These are phyloP conservation scores for Cladosporium sp. DNA, from an alignment of 2,329 filamentous ascomycete genomes.

Conservation along the genomic window DNA sequence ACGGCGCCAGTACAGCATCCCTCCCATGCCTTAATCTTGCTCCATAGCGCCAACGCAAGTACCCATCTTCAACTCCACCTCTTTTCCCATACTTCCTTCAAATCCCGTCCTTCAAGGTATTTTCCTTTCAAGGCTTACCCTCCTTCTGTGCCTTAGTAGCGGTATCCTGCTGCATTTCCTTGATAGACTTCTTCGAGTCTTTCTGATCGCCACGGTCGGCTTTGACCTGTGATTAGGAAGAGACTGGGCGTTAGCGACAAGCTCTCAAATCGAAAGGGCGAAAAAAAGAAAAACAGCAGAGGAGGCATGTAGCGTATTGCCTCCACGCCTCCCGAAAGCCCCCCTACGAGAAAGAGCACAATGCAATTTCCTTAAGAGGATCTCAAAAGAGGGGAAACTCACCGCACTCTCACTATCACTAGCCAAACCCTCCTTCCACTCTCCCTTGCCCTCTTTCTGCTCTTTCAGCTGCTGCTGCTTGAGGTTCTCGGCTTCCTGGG, in stretches of 20 bases:
- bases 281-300: too few relatives aligned
- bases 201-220: constrained; percentile 33
- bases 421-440: constrained; percentile 76
- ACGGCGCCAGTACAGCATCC: too few relatives aligned
- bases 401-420: constrained; percentile 76
- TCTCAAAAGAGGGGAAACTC: too few relatives aligned
- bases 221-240: constrained; percentile 26
- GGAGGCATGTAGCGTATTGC: too few relatives aligned
- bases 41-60: too few relatives aligned
- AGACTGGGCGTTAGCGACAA: background rate
- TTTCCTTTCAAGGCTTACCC: constrained; percentile 13
- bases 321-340: background rate
- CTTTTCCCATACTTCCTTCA: too few relatives aligned
- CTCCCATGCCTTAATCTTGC: too few relatives aligned
- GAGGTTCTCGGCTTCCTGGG: constrained; percentile 42
- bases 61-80: too few relatives aligned
- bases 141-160: constrained; percentile 29
- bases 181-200: constrained; percentile 27
- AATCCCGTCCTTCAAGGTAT: too few relatives aligned
- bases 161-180: constrained; percentile 32
- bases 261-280: too few relatives aligned
- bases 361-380: too few relatives aligned
- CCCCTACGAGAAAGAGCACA: background rate
- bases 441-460: constrained; percentile 57
- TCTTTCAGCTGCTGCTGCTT: constrained; percentile 60